A percentile compares a stretch with the other conserved stretches of the same genome.
Conservation (phyloP, 2,329 filamentous ascomycete genomes). For the Stachybotrys echinatus region DNA sequence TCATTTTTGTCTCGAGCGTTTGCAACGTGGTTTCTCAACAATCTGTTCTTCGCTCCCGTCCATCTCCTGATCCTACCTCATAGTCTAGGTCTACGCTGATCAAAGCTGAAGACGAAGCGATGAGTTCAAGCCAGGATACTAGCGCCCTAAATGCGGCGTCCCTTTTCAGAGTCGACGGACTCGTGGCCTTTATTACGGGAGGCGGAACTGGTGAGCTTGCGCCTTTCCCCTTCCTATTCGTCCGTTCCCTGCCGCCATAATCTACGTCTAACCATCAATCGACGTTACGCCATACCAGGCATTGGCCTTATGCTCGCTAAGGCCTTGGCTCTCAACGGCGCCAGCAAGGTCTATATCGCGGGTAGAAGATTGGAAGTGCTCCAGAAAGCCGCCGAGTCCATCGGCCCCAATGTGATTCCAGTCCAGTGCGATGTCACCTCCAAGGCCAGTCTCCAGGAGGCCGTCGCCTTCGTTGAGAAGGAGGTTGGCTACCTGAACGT, state of each 20-base stretch:
- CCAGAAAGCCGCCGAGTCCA: conserved; percentile 37
- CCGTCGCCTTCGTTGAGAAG: conserved; percentile 50
- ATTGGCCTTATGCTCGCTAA: conserved; percentile 57
- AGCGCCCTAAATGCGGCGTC: neutral
- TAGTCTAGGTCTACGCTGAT: too few species aligned
- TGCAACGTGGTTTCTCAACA: too few species aligned
- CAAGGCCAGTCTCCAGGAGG: conserved; percentile 49
- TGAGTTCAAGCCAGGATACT: too few species aligned
- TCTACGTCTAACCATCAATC: too few species aligned
- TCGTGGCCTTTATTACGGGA: conserved; percentile 2
- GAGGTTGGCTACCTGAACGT: conserved; percentile 65
- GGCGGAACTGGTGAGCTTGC: conserved; percentile 1
- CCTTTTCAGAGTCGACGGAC: neutral
- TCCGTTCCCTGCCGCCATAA: neutral
- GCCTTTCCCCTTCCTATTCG: too few species aligned
- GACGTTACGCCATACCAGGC: too few species aligned
- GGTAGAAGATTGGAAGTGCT: conserved; percentile 48
- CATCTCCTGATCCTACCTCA: too few species aligned
- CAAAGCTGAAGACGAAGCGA: too few species aligned
- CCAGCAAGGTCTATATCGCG: conserved; percentile 52
- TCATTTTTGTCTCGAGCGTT: too few species aligned
- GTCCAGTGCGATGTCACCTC: conserved; percentile 47
- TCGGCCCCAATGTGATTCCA: conserved; percentile 37
- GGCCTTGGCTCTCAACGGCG: conserved; percentile 50
- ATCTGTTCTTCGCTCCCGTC: too few species aligned